Conservation (phyloP, 345 rosid genomes). For the Aquilaria malaccensis region DNA sequence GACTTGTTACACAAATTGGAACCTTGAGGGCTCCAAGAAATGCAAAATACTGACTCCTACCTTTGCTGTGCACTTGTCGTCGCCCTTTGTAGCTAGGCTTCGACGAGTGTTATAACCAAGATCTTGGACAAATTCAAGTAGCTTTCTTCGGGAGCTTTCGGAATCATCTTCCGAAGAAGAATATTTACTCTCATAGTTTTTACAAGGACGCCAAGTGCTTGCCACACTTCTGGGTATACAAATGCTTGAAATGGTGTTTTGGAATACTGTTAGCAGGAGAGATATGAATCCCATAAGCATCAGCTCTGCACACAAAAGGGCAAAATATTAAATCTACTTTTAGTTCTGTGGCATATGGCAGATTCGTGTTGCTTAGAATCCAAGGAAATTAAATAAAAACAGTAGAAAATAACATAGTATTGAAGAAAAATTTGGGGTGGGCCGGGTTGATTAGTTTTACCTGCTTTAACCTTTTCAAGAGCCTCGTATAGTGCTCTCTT, state of each 20-base stretch:
- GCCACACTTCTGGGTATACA: conserved; percentile 41
- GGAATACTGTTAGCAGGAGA: conserved; percentile 41
- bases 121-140: conserved; percentile 33
- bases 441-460: conserved; percentile 13
- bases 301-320: conserved; percentile 37
- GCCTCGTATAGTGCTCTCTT: conserved; percentile 74
- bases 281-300: conserved; percentile 83
- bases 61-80: conserved; percentile 33
- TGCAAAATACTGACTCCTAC: conserved; percentile 16
- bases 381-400: too few species aligned
- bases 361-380: background rate
- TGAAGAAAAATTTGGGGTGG: background rate
- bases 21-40: background rate
- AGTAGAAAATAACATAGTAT: background rate
- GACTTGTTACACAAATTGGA: background rate
- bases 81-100: conserved; percentile 26
- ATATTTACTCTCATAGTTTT: background rate
- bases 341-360: background rate
- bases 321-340: conserved; percentile 3
- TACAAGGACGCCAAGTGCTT: conserved; percentile 69
- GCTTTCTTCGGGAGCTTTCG: conserved; percentile 23
- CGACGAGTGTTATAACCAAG: conserved; percentile 30
- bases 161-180: conserved; percentile 8
- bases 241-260: conserved; percentile 35
- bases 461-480: conserved; percentile 78